These are phyloP conservation scores for Citrus maxima DNA, from an alignment of 345 rosid species.

Conservation along the genomic window DNA sequence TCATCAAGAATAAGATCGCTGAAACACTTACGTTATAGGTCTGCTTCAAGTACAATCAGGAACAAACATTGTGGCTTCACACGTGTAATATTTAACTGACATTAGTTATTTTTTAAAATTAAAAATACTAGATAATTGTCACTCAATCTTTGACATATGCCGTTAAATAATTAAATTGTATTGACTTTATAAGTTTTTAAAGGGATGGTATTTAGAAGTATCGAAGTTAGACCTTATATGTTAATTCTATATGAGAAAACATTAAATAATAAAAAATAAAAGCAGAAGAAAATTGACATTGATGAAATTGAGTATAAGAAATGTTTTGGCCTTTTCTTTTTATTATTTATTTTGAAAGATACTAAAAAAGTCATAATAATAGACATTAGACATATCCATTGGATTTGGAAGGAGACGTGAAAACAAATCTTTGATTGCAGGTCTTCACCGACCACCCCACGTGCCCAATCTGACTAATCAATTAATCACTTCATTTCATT, in stretches of 20 bases:
- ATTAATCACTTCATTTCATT: not conserved
- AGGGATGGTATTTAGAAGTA: too few species aligned
- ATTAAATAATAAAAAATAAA: not conserved
- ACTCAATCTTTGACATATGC: too few species aligned
- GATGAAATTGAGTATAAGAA: not conserved
- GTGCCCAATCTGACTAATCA: constrained; percentile 5
- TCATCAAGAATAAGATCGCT: not conserved
- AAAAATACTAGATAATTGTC: too few species aligned
- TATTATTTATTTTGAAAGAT: too few species aligned
- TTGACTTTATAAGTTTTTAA: too few species aligned
- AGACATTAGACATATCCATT: too few species aligned
- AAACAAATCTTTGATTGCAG: not conserved
- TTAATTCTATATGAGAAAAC: too few species aligned
- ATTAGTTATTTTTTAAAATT: too few species aligned
- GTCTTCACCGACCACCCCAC: constrained; percentile 16
- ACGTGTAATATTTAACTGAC: not conserved
- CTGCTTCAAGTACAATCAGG: not conserved
- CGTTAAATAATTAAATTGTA: too few species aligned
- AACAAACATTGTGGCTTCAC: not conserved
- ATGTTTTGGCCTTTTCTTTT: not conserved
- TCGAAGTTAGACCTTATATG: too few species aligned
- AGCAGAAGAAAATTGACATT: not conserved
- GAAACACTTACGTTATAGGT: not conserved
- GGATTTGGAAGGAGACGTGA: not conserved
- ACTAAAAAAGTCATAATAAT: too few species aligned